Conservation (phyloP, 1,139 yeast species). For the Kodamaea suecica region DNA sequence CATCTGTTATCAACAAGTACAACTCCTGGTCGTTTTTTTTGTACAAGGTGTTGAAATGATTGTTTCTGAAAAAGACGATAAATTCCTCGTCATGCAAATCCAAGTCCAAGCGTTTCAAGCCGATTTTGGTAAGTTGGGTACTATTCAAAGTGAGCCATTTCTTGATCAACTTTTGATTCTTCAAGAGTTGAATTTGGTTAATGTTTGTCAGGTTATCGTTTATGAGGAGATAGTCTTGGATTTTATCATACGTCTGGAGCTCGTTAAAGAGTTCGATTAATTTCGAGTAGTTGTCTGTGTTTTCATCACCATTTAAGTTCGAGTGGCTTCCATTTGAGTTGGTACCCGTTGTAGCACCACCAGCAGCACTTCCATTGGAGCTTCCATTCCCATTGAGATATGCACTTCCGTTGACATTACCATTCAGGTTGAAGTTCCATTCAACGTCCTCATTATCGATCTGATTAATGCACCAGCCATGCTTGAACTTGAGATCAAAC, state of each 20-base stretch:
- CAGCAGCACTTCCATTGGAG: too few relatives aligned
- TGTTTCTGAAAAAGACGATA: conserved; percentile 75
- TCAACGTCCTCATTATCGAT: conserved; percentile 19
- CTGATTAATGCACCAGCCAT: conserved; percentile 49
- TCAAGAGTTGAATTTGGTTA: conserved; percentile 11
- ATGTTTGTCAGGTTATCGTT: conserved; percentile 10
- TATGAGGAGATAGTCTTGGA: conserved; percentile 40
- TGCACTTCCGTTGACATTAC: conserved; percentile 1
- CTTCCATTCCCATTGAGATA: too few relatives aligned
- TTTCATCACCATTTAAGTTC: conserved; percentile 10
- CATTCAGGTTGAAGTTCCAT: conserved; percentile 10
- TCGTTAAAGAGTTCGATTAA: conserved; percentile 22
- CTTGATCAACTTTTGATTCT: conserved; percentile 19
- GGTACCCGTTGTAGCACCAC: too few relatives aligned
- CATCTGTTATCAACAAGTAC: conserved; percentile 68
- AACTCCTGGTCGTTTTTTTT: conserved; percentile 50
- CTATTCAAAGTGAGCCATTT: conserved; percentile 51
- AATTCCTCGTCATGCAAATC: conserved; percentile 40
- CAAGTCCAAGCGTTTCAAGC: conserved; percentile 47
- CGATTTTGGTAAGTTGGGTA: conserved; percentile 70
- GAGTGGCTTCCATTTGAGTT: conserved; percentile 1
- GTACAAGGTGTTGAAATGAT: conserved; percentile 74
- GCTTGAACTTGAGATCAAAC: conserved; percentile 43
- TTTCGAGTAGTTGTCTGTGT: conserved; percentile 19
- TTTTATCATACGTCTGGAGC: conserved; percentile 41